Evolutionary conservation across 139 green algal genomes (phyloP), one percentile per base, ranked within the genome.

Genomic region (Chlamydomonas incerta): DNA sequence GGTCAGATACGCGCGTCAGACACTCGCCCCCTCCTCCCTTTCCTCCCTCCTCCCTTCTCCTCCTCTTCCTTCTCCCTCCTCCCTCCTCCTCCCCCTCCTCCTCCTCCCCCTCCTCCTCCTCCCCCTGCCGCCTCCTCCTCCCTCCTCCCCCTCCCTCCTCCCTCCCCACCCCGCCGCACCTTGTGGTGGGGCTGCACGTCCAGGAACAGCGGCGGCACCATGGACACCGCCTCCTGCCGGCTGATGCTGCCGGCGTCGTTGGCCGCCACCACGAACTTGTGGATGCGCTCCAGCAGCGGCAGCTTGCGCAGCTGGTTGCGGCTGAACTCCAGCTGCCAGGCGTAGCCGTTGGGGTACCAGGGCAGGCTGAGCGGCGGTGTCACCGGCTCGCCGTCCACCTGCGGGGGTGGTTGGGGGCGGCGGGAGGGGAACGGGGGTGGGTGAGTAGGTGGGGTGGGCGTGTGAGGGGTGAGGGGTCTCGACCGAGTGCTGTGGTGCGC

Each of bases 211-310:
- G 98, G 96, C 17, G 98, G 98, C 69, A 99, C 95, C 98, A 99
- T 99, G 77, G 96, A 99, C 84, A 99, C 98, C 9, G 96, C 97
- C 91, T 99, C 98, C 93, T 99, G 98, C 10, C 98, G 90, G 10
- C 95, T 98, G 93, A 99, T 99, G 91, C 74, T 95, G 34, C 98
- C 98, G 17, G 90, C 88, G 17, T 98, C 95, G 70, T 98, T 96
- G 65, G 91, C 93, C 23, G 72, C 95, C 87, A 94, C 93, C 70
- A 96, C 88, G 73, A 93, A 93, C 76, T 95, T 91, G 76, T 98
- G 96, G 72, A 98, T 91, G 26, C 68, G 81, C 24, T 81, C 88
- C 80, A 99, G 94, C 41, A 90, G 60, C 2, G 91, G 90, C 41
- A 95, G 65, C 90, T 96, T 98, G 63, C 97, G 93, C 81, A 99